These are phyloP conservation scores for Sideroxylon spinosum DNA, from an alignment of 179 eudicot species.

Conservation along the genomic window DNA sequence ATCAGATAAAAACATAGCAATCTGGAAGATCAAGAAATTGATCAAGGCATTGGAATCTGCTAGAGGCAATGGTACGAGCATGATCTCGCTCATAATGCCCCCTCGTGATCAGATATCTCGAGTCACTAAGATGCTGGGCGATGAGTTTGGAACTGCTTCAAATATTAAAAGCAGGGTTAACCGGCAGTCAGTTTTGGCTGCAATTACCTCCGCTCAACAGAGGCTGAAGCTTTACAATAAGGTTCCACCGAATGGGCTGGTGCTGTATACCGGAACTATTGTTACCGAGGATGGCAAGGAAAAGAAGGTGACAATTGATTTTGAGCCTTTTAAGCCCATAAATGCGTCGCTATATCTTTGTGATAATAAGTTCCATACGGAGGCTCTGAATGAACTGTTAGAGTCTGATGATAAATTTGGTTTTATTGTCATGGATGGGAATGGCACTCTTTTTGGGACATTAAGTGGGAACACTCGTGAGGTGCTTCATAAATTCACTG, in stretches of 20 bases:
- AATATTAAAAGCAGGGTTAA: conserved; percentile 16
- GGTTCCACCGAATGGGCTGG: conserved; percentile 18
- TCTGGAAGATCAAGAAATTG: conserved; percentile 16
- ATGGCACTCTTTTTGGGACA: conserved; percentile 11
- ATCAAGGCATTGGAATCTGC: conserved; percentile 18
- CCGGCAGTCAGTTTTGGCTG: conserved; percentile 16
- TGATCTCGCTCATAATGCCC: conserved; percentile 18
- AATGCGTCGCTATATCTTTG: conserved; percentile 14
- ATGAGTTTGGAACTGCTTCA: conserved; percentile 19
- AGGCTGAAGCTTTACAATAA: conserved; percentile 13
- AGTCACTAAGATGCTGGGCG: conserved; percentile 17
- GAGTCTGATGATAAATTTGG: conserved; percentile 14
- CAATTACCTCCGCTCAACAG: conserved; percentile 20
- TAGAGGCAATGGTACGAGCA: conserved; percentile 17
- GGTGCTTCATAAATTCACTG: conserved; percentile 21
- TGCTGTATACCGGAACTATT: conserved; percentile 16
- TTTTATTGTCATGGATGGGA: conserved; percentile 5
- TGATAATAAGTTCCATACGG: conserved; percentile 6
- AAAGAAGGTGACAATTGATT: conserved; percentile 16
- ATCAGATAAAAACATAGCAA: conserved; percentile 14
- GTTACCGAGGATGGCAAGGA: conserved; percentile 19
- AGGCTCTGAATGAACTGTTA: conserved; percentile 12
- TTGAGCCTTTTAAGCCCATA: conserved; percentile 20
- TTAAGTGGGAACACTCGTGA: conserved; percentile 16
- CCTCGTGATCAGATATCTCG: conserved; percentile 17